Evolutionary conservation across 1,139 yeast species (phyloP), one percentile per base, ranked within the genome.

Genomic region (Ogataea hybrid): DNA sequence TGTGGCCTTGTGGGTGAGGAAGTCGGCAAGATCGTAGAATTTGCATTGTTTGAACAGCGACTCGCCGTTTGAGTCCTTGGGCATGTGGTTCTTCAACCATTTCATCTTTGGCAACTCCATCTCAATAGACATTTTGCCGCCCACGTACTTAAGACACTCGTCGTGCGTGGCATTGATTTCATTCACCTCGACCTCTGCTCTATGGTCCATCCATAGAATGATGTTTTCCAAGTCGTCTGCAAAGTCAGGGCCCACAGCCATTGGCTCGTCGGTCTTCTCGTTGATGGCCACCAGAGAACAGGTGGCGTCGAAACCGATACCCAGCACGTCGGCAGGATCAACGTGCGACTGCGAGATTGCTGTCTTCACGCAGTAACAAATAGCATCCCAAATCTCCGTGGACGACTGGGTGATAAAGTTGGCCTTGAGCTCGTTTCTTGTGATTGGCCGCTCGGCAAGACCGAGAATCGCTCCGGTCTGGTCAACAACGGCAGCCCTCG

Each of bases 71-170:
- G 28, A 11, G 18, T 79, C 80, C 23, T 70, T 68, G 2, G 95
- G 88, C 70, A 89, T 70, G 63, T 92, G 74, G 63, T 86, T 85
- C 64, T 92, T 90, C 59, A 92, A 74, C 98, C 98, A 92, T 66
- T 87, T 85, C 67, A 89, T 90, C 67, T 92, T 92, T 49, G 98
- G 98, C 54, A 92, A 74, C 62, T 92, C 97, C 97, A 90, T 90
- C 66, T 92, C 98, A 58, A 92, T 83, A 37, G 97, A 88, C 97
- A 92, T 90, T 57, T 83, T 85, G 15, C 98, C 98, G 40, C 98
- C 98, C 11, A 92, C 98, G 61, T 88, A 92, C 62, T 86, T 84
- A 57, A 92, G 74, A 48, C 86, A 77, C 56, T 77, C 79, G 61
- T 88, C 95, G 31, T 76, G 76, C 1, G 96, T 84, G 35, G 83